These are phyloP conservation scores for Escallonia herrerae DNA, from an alignment of 129 eudicot species.

Conservation along the genomic window DNA sequence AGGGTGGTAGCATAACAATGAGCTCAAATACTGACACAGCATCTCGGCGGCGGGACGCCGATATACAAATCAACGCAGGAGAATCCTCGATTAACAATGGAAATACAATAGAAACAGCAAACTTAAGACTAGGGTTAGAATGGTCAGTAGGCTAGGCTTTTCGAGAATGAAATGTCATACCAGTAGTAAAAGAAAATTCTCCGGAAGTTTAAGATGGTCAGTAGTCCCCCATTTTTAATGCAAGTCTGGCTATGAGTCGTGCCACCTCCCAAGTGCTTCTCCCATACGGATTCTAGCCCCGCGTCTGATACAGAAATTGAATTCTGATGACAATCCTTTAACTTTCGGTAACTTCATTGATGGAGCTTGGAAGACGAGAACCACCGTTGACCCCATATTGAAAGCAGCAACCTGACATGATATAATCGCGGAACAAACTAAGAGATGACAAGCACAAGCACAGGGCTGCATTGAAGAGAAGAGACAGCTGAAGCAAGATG, in stretches of 20 bases:
- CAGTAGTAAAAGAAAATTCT: no score
- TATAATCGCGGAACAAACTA: not conserved
- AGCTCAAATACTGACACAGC: no score
- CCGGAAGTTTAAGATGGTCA: no score
- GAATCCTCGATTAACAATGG: no score
- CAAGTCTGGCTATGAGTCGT: constrained; percentile 17
- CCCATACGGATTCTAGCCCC: constrained; percentile 89
- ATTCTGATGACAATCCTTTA: constrained; percentile 39
- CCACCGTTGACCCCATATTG: constrained; percentile 97
- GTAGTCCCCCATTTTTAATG: no score
- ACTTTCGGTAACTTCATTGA: constrained; percentile 21
- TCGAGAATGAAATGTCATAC: no score
- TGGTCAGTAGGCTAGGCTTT: no score
- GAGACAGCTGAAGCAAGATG: constrained; percentile 2
- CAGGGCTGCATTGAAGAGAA: not conserved
- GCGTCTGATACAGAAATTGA: constrained; percentile 58
- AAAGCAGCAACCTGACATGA: constrained; percentile 72
- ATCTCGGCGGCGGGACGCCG: no score
- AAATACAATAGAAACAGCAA: no score
- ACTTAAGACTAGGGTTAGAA: no score
- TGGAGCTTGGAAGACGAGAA: constrained; percentile 88
- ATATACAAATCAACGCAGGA: no score
- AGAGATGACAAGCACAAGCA: not conserved
- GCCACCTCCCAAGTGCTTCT: constrained; percentile 79
- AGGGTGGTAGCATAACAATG: no score